Conservation (phyloP, 2,329 filamentous ascomycete species). For the Ambrosiella xylebori region DNA sequence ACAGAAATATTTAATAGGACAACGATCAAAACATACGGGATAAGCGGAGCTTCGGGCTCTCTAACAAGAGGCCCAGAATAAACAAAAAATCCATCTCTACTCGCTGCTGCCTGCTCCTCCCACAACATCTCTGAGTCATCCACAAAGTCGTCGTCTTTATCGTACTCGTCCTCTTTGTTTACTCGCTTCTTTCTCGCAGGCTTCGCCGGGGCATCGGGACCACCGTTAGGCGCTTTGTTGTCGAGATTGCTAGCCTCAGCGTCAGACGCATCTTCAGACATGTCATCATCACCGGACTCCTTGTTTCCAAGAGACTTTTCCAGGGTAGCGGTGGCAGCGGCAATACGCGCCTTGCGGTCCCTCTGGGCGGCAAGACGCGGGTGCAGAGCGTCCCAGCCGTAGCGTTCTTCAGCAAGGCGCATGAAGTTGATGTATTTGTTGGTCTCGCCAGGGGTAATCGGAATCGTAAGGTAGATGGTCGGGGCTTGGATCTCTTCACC, state of each 20-base stretch:
- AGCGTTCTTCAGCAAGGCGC: conserved; percentile 78
- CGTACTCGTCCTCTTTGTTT: conserved; percentile 67
- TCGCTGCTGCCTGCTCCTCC: conserved; percentile 89
- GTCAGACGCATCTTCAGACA: conserved; percentile 61
- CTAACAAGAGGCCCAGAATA: conserved; percentile 84
- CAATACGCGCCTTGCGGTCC: conserved; percentile 73
- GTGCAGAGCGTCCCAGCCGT: conserved; percentile 86
- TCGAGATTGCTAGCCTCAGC: conserved; percentile 77
- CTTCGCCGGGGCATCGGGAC: conserved; percentile 31
- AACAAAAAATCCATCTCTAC: conserved; percentile 93
- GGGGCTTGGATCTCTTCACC: conserved; percentile 45
- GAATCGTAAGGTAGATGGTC: conserved; percentile 71
- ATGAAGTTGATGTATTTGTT: conserved; percentile 95
- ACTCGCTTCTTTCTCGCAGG: conserved; percentile 62
- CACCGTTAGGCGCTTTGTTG: conserved; percentile 29
- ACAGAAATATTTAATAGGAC: neutral
- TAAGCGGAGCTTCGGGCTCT: conserved; percentile 59
- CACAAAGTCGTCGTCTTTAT: conserved; percentile 68
- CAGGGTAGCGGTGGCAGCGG: conserved; percentile 69
- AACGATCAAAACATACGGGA: conserved; percentile 27
- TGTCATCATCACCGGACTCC: conserved; percentile 42
- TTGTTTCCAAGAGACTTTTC: conserved; percentile 47
- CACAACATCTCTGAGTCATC: conserved; percentile 90
- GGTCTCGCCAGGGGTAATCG: conserved; percentile 53
- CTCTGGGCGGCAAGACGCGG: conserved; percentile 78